phyloP scores from a whole-genome alignment of 257 asterid genomes.

The Perilla frutescens region DNA sequence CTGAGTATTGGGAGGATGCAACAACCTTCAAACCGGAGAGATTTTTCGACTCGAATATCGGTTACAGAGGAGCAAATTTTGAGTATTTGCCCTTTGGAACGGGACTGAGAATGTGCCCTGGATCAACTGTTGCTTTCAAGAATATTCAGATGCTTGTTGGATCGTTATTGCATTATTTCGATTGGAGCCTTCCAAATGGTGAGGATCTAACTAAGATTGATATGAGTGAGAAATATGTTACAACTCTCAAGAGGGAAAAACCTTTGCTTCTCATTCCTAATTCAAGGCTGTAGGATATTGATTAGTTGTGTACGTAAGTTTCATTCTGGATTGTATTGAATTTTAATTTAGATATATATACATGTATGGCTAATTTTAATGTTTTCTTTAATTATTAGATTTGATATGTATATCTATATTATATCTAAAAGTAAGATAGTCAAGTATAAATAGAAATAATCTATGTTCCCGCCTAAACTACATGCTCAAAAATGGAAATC shows the following conservation, averaged over 20 bases:
- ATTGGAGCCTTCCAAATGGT: constrained; percentile 32
- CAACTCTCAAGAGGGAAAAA: constrained; percentile 26
- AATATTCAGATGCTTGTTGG: constrained; percentile 23
- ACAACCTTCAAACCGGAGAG: constrained; percentile 26
- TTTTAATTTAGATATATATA: too few relatives aligned
- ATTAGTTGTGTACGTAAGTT: too few relatives aligned
- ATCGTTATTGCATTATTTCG: constrained; percentile 30
- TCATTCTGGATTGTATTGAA: too few relatives aligned
- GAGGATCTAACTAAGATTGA: background rate
- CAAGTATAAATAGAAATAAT: too few relatives aligned
- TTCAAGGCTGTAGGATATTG: background rate
- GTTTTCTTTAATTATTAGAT: too few relatives aligned
- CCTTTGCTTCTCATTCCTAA: constrained; percentile 24
- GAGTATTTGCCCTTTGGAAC: constrained; percentile 34
- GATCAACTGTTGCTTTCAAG: constrained; percentile 24
- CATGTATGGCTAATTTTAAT: too few relatives aligned
- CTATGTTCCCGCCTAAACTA: too few relatives aligned
- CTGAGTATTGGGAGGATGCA: constrained; percentile 29
- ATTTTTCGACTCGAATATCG: constrained; percentile 29
- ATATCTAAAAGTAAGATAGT: too few relatives aligned
- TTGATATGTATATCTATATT: too few relatives aligned
- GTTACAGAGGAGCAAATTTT: constrained; percentile 4
- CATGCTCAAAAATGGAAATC: too few relatives aligned
- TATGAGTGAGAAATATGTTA: constrained; percentile 11
- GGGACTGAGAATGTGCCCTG: constrained; percentile 37